These are phyloP conservation scores for Carex arenaria DNA, from an alignment of 202 grass and related monocot genomes.

Conservation along the genomic window DNA sequence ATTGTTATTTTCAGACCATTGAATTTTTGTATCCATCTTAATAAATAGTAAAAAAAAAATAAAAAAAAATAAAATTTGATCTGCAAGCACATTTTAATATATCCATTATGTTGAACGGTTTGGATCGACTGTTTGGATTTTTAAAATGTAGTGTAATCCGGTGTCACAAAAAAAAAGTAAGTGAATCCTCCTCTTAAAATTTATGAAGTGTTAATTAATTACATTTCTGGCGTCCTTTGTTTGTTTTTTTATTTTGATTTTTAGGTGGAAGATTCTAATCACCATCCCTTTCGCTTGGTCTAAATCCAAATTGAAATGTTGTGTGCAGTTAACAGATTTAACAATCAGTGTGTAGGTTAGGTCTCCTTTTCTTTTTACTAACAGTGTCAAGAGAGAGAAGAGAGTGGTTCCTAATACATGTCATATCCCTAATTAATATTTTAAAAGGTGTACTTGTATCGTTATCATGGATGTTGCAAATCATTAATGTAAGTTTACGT, in stretches of 20 bases:
- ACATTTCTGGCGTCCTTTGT: background rate
- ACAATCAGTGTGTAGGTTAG: background rate
- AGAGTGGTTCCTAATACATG: background rate
- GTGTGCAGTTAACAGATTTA: background rate
- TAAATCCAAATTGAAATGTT: background rate
- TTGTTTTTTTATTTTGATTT: background rate
- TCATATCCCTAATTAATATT: background rate
- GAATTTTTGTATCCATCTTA: too few species aligned
- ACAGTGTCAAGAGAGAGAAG: background rate
- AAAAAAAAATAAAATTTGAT: too few species aligned
- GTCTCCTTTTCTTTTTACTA: background rate
- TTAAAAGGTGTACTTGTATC: background rate
- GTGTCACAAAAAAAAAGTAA: too few species aligned
- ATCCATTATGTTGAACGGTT: too few species aligned
- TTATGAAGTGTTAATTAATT: background rate
- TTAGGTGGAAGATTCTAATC: background rate
- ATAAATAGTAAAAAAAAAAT: too few species aligned
- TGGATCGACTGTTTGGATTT: too few species aligned
- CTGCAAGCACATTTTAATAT: too few species aligned
- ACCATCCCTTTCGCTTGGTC: background rate
- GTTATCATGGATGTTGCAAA: background rate
- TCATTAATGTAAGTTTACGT: constrained; percentile 5
- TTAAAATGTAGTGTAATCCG: too few species aligned
- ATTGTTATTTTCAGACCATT: too few species aligned
- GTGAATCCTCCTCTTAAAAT: too few species aligned